phyloP scores from a whole-genome alignment of 1,139 yeast species.

The Kodamaea suecica region DNA sequence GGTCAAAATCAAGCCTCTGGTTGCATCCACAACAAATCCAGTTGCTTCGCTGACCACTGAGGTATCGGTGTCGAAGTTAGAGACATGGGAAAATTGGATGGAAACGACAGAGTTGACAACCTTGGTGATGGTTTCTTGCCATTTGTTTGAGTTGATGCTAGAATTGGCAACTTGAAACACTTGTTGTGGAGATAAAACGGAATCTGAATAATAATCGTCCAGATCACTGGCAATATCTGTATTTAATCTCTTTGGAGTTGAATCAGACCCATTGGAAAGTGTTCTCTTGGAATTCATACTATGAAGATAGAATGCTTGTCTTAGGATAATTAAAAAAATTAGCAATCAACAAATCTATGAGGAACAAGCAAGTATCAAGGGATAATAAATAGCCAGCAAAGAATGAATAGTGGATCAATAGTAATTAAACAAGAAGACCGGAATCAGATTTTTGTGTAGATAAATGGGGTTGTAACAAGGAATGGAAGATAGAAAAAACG shows the following conservation, averaged over 20 bases:
- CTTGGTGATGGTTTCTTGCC: conserved; percentile 81
- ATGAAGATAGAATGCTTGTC: too few species aligned
- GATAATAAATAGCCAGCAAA: too few species aligned
- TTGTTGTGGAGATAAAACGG: conserved; percentile 1
- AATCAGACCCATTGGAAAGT: conserved; percentile 10
- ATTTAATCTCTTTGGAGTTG: conserved; percentile 3
- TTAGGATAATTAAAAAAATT: too few species aligned
- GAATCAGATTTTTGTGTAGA: too few species aligned
- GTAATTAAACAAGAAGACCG: too few species aligned
- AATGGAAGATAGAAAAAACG: too few species aligned
- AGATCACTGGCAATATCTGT: conserved; percentile 2
- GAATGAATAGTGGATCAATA: too few species aligned
- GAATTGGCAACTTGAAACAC: conserved; percentile 4
- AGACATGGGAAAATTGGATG: conserved; percentile 83
- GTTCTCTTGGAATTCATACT: conserved; percentile 9
- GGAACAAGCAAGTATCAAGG: too few species aligned
- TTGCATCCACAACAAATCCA: conserved; percentile 89
- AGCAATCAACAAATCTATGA: too few species aligned
- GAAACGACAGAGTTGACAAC: conserved; percentile 89
- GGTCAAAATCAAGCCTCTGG: conserved; percentile 77
- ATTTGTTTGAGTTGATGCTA: conserved; percentile 24
- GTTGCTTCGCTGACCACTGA: conserved; percentile 88
- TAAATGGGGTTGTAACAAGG: too few species aligned
- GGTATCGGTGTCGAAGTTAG: conserved; percentile 80
- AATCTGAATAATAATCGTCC: conserved; percentile 5